Conservation (phyloP, 2,329 filamentous ascomycete genomes). For the Epichloe coenophiala region DNA sequence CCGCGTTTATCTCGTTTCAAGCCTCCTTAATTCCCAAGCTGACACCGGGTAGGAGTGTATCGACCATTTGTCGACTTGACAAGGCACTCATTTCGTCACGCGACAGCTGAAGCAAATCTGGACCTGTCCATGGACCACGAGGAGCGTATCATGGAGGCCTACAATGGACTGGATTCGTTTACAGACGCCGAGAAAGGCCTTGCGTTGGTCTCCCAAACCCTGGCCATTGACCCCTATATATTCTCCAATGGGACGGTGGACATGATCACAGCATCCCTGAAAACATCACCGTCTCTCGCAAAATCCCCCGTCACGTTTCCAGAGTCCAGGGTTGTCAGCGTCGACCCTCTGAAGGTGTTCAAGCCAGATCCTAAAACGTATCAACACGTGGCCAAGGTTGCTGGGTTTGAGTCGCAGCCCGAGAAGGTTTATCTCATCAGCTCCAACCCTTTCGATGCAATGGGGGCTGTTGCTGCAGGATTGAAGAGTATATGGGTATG, state of each 20-base stretch:
- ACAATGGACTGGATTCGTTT: slow-evolving; percentile 51
- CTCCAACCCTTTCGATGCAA: slow-evolving; percentile 60
- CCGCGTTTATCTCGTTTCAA: not conserved
- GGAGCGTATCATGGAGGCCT: slow-evolving; percentile 44
- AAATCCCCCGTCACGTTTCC: slow-evolving; percentile 19
- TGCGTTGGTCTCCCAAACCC: slow-evolving; percentile 25
- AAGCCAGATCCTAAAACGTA: slow-evolving; percentile 55
- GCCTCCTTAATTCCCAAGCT: not conserved
- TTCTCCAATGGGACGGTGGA: slow-evolving; percentile 57
- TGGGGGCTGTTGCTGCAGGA: slow-evolving; percentile 36
- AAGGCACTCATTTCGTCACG: slow-evolving; percentile 46
- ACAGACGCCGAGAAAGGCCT: slow-evolving; percentile 47
- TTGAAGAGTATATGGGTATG: slow-evolving; percentile 10
- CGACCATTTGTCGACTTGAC: slow-evolving; percentile 30
- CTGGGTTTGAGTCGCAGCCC: slow-evolving; percentile 31
- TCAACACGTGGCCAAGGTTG: slow-evolving; percentile 37
- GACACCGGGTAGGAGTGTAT: slow-evolving; percentile 28
- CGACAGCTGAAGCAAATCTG: slow-evolving; percentile 42
- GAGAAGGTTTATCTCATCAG: slow-evolving; percentile 53
- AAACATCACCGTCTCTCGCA: slow-evolving; percentile 40
- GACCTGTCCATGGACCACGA: slow-evolving; percentile 30
- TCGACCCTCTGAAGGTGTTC: slow-evolving; percentile 45
- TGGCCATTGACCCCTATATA: slow-evolving; percentile 36
- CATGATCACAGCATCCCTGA: slow-evolving; percentile 50
- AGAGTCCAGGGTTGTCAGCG: slow-evolving; percentile 32